A percentile compares a stretch with the other conserved stretches of the same genome.
Evolutionary conservation across 2,329 filamentous ascomycete species (phyloP).

Genomic region (Aspergillus unguis): DNA sequence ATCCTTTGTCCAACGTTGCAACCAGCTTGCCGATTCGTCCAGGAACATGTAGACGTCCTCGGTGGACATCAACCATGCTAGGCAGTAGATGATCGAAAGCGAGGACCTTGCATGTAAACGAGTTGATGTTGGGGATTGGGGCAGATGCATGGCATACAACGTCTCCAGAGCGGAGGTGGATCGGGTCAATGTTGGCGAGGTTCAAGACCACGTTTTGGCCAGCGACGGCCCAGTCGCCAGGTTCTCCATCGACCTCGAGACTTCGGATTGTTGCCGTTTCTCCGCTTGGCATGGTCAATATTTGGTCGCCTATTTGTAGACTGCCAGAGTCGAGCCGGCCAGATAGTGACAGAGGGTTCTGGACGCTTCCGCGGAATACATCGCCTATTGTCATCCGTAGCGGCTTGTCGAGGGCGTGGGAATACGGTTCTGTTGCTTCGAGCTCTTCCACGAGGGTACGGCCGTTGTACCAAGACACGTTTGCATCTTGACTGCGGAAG

Average conservation of each 20-base stretch:
- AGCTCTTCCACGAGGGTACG: constrained; percentile 77
- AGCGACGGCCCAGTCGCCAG: constrained; percentile 83
- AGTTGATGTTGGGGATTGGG: constrained; percentile 68
- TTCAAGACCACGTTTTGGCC: constrained; percentile 87
- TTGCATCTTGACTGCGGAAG: constrained; percentile 46
- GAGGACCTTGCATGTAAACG: constrained; percentile 77
- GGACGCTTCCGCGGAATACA: constrained; percentile 74
- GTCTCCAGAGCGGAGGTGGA: constrained; percentile 78
- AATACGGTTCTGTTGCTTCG: constrained; percentile 72
- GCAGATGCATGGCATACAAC: constrained; percentile 70
- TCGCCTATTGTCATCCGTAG: constrained; percentile 84
- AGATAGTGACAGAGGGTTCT: constrained; percentile 78
- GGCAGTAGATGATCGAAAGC: constrained; percentile 88
- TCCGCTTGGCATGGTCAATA: constrained; percentile 75
- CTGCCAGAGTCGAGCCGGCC: constrained; percentile 83
- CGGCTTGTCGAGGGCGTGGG: constrained; percentile 70
- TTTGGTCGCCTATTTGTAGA: constrained; percentile 76
- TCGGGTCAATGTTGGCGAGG: constrained; percentile 76
- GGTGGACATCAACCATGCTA: constrained; percentile 83
- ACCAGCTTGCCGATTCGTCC: constrained; percentile 70
- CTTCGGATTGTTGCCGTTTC: constrained; percentile 79
- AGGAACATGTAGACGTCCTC: constrained; percentile 75
- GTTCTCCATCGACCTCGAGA: constrained; percentile 70
- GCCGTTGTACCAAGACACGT: constrained; percentile 75
- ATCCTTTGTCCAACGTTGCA: constrained; percentile 73